Evolutionary conservation across 2,329 filamentous ascomycete genomes (phyloP).

Genomic region (Aureobasidium sp.): DNA sequence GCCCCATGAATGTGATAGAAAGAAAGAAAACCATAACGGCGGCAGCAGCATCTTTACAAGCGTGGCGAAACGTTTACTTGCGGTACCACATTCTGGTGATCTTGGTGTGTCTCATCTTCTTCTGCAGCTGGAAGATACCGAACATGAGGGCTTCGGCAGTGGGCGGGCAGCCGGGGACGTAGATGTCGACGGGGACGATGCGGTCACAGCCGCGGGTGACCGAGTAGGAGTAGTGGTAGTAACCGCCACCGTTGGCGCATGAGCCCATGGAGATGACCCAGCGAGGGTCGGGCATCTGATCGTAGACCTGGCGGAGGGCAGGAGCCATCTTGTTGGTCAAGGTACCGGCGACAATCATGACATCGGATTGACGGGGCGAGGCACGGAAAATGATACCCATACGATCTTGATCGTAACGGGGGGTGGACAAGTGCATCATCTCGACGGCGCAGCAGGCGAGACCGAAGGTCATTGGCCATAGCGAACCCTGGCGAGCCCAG

Average conservation of each 20-base stretch:
- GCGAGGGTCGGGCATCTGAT: slow-evolving; percentile 84
- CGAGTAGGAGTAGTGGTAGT: slow-evolving; percentile 76
- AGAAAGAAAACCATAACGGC: background rate
- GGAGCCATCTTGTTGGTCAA: slow-evolving; percentile 94
- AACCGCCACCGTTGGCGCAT: slow-evolving; percentile 74
- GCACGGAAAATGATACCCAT: slow-evolving; percentile 86
- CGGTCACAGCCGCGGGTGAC: slow-evolving; percentile 68
- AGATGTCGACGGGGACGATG: slow-evolving; percentile 71
- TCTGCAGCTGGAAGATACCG: slow-evolving; percentile 66
- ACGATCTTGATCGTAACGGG: slow-evolving; percentile 82
- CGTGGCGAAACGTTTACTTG: slow-evolving; percentile 27
- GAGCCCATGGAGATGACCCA: slow-evolving; percentile 82
- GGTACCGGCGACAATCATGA: slow-evolving; percentile 92
- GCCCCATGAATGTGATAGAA: slow-evolving; percentile 1
- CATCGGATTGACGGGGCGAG: slow-evolving; percentile 77
- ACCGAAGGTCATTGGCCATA: slow-evolving; percentile 85
- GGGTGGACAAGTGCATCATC: slow-evolving; percentile 87
- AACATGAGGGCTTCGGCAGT: slow-evolving; percentile 46
- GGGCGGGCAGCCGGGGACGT: slow-evolving; percentile 63
- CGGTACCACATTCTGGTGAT: slow-evolving; percentile 50
- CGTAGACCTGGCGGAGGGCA: slow-evolving; percentile 78
- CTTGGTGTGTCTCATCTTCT: slow-evolving; percentile 58
- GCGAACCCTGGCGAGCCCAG: slow-evolving; percentile 75
- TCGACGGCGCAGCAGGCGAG: slow-evolving; percentile 84
- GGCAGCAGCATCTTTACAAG: background rate